Percentiles rank a stretch among this genome's conserved stretches.
These are phyloP conservation scores for Protea cynaroides DNA, from an alignment of 164 flowering plant genomes.

Conservation along the genomic window DNA sequence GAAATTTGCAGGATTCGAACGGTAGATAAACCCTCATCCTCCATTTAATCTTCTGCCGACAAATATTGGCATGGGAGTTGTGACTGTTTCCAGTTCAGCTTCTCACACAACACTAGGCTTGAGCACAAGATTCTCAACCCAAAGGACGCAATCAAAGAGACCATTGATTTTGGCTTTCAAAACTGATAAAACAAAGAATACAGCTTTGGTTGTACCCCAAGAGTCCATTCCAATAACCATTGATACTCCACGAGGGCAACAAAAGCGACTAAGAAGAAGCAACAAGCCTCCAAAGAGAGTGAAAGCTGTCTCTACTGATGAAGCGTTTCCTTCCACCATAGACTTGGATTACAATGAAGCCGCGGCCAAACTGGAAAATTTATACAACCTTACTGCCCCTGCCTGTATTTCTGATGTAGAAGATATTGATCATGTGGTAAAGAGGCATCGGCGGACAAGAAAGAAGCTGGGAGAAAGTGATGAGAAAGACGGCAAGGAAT, in stretches of 20 bases:
- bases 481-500: conserved; percentile 20
- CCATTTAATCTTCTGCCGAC: background rate
- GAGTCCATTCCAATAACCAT: conserved; percentile 42
- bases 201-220: conserved; percentile 35
- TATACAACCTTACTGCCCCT: conserved; percentile 64
- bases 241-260: conserved; percentile 36
- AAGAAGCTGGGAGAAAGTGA: conserved; percentile 31
- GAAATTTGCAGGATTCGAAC: conserved; percentile 19
- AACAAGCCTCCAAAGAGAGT: conserved; percentile 39
- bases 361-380: conserved; percentile 77
- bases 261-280: conserved; percentile 35
- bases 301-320: conserved; percentile 42
- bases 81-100: conserved; percentile 75
- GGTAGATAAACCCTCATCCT: background rate
- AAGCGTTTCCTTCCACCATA: conserved; percentile 33
- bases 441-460: conserved; percentile 27
- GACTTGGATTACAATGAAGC: conserved; percentile 86
- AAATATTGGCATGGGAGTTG: conserved; percentile 85
- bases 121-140: conserved; percentile 27
- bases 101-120: conserved; percentile 60
- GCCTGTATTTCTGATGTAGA: conserved; percentile 36
- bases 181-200: conserved; percentile 43
- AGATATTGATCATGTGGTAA: conserved; percentile 17
- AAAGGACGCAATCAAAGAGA: conserved; percentile 24
- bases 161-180: conserved; percentile 58